Conservation (phyloP, 1,139 yeast species). For the Hyphopichia khmerensis region DNA sequence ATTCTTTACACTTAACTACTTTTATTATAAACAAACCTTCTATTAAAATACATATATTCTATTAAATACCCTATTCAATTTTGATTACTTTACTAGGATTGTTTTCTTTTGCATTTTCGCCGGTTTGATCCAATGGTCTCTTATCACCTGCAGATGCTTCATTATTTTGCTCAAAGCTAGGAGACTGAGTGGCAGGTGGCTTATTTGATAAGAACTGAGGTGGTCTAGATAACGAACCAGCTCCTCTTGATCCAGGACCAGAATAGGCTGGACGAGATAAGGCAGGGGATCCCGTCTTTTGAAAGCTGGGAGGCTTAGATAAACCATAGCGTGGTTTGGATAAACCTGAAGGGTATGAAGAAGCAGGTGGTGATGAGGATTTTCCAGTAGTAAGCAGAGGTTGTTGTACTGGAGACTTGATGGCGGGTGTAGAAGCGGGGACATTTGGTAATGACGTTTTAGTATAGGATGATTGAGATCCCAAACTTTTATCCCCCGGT, state of each 20-base stretch:
- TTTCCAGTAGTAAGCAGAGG: neutral
- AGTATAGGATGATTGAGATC: neutral
- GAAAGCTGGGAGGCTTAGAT: conserved; percentile 12
- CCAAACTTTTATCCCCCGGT: too few relatives aligned
- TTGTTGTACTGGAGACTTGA: neutral
- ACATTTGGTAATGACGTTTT: neutral
- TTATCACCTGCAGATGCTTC: neutral
- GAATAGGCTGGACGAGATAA: conserved; percentile 8
- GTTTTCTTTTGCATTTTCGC: neutral
- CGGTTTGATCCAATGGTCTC: neutral
- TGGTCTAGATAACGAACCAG: conserved; percentile 25
- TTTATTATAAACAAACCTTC: too few relatives aligned
- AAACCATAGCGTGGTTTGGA: conserved; percentile 16
- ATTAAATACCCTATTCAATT: conserved; percentile 5
- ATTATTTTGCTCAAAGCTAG: neutral
- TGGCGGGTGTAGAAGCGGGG: too few relatives aligned
- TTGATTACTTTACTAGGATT: conserved; percentile 7
- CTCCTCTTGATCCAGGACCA: conserved; percentile 17
- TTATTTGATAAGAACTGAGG: conserved; percentile 35
- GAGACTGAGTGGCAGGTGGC: conserved; percentile 11
- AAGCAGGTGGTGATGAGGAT: neutral
- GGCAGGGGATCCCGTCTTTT: conserved; percentile 11
- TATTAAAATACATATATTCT: neutral
- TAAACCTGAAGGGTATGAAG: neutral
- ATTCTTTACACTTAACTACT: too few relatives aligned